A percentile compares a stretch with the other conserved stretches of the same genome.
Conservation (phyloP, 345 rosid genomes). For the Aquilaria sinensis region DNA sequence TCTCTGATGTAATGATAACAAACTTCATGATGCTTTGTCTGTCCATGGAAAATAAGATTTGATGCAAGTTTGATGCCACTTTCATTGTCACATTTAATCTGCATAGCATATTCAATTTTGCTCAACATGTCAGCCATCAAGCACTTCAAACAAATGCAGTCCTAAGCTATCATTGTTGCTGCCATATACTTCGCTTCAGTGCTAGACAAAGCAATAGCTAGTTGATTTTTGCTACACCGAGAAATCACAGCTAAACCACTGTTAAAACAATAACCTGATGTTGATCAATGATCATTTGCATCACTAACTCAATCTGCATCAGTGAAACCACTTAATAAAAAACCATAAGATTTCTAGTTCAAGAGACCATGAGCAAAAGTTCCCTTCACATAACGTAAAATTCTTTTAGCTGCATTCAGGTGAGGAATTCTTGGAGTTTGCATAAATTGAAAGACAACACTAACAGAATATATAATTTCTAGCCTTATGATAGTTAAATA, state of each 20-base stretch:
- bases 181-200: background rate
- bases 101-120: too few species aligned
- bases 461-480: background rate
- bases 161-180: constrained; percentile 7
- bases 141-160: constrained; percentile 4
- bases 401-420: background rate
- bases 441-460: constrained; percentile 6
- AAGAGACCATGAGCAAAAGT: background rate
- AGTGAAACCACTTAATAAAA: background rate
- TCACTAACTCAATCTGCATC: constrained; percentile 1
- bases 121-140: background rate
- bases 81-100: too few species aligned
- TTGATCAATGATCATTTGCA: background rate
- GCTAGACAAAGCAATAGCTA: background rate
- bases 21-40: background rate
- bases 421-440: background rate
- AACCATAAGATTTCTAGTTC: background rate
- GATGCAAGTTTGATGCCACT: too few species aligned
- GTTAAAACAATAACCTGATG: background rate
- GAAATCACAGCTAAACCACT: background rate
- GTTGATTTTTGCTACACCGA: constrained; percentile 5
- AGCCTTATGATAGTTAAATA: constrained; percentile 15
- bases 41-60: too few species aligned
- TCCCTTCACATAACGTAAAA: constrained; percentile 4
- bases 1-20: background rate